These are phyloP conservation scores for Boletus fagicola DNA, from an alignment of 768 basidiomycete genomes.

Conservation along the genomic window DNA sequence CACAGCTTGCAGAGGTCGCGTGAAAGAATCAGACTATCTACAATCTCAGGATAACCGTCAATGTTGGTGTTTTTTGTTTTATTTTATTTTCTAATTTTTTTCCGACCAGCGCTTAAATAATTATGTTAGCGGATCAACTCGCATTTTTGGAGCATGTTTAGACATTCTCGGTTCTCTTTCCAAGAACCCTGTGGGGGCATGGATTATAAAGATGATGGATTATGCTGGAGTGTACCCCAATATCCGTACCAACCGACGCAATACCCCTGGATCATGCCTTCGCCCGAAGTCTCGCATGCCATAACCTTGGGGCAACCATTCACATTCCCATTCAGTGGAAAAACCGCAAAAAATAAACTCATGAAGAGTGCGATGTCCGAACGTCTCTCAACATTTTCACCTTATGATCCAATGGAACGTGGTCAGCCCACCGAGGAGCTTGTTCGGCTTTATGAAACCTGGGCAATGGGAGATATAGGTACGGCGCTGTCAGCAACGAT, in stretches of 20 bases:
- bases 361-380: conserved; percentile 38
- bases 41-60: neutral
- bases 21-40: neutral
- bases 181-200: conserved; percentile 12
- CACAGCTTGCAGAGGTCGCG: neutral
- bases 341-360: conserved; percentile 30
- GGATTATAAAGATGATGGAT: conserved; percentile 21
- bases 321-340: conserved; percentile 32
- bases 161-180: conserved; percentile 3
- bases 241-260: conserved; percentile 19
- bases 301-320: conserved; percentile 25
- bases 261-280: conserved; percentile 12
- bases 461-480: conserved; percentile 34
- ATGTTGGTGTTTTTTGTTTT: conserved; percentile 7
- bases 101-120: neutral
- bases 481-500: neutral
- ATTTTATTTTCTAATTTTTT: neutral
- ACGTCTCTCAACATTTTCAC: conserved; percentile 35
- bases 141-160: conserved; percentile 15
- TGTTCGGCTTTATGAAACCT: conserved; percentile 34
- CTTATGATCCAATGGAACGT: conserved; percentile 28
- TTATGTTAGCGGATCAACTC: neutral
- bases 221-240: conserved; percentile 8
- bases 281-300: conserved; percentile 17
- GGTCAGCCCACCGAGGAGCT: conserved; percentile 36